Base-by-base conservation (phyloP, 345 rosid species). In the Eutrema heterophyllum region DNA sequence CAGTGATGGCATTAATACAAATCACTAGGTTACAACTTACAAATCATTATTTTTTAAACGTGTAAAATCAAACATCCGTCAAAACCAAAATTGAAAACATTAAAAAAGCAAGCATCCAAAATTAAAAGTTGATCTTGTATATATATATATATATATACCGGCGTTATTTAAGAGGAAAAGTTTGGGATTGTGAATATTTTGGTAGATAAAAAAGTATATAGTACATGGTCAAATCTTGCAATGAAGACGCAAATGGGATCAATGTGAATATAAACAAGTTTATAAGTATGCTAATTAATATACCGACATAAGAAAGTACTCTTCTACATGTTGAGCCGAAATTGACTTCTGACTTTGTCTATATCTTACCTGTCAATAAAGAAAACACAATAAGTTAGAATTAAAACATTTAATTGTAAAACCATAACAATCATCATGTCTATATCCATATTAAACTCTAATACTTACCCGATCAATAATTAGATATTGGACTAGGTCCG, bases 221-320 rank as follows among this genome's bases (percentile, higher is more conserved):
- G 62, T 35, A 57, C 26, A 35, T 4, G 46, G 65, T 60, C 27
- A 43, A 61, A 62, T 39, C 13, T 63, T 29, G 14, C 15, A 63
- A 16, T 13, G 8, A 65, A 48, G 41, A 18, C 7, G 3, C 44
- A 63, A 44, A 45, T 30, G 53, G 10, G 53, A 15, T 18, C 49
- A n/a, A 63, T 44, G 68, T 44, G 39, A 63, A 62, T 63, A 63
- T 5, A 43, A 32, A 30, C 5, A 38, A 18, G 5, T 21, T 18
- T 6, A 21, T 21, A 53, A 27, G 5, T 53, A 58, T 12, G 18
- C 8, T 41, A 38, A 36, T 50, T 40, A 36, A 36, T 50, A 38
- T 24, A 67, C 71, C 49, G 60, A 51, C 71, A 46, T 64, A 46
- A 16, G 32, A 32, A 24, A 32, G 32, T 46, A 64, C 44, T 66